Conservation (phyloP, 2,329 filamentous ascomycete genomes). For the Sporothrix humicola region DNA sequence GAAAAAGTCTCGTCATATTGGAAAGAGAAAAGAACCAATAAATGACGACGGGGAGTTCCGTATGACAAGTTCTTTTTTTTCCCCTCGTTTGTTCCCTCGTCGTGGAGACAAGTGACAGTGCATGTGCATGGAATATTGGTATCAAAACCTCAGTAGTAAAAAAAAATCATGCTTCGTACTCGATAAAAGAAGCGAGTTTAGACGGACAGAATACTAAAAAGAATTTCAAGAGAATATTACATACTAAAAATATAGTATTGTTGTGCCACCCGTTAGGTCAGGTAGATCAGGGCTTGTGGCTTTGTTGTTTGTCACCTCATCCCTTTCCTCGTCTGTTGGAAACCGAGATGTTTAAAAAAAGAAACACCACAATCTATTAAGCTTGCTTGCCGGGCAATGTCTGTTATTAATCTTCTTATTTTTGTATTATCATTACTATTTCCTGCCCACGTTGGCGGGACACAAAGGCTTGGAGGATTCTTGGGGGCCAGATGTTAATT, state of each 20-base stretch:
- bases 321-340: neutral
- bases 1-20: neutral
- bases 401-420: neutral
- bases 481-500: neutral
- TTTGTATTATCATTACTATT: neutral
- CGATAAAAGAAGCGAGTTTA: neutral
- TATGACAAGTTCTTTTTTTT: too few relatives aligned
- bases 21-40: neutral
- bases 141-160: neutral
- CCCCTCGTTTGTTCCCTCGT: too few relatives aligned
- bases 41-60: slow-evolving; percentile 2
- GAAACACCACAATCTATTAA: neutral
- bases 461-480: neutral
- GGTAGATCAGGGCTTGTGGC: neutral
- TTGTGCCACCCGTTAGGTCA: neutral
- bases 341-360: neutral
- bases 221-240: neutral
- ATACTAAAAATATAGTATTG: neutral
- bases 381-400: neutral
- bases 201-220: neutral
- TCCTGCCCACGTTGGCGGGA: neutral
- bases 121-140: neutral
- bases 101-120: slow-evolving; percentile 8
- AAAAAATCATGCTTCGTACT: too few relatives aligned
- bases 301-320: neutral